Evolutionary conservation across 768 basidiomycete genomes (phyloP).

Genomic region (Boletus vermiculosoides): DNA sequence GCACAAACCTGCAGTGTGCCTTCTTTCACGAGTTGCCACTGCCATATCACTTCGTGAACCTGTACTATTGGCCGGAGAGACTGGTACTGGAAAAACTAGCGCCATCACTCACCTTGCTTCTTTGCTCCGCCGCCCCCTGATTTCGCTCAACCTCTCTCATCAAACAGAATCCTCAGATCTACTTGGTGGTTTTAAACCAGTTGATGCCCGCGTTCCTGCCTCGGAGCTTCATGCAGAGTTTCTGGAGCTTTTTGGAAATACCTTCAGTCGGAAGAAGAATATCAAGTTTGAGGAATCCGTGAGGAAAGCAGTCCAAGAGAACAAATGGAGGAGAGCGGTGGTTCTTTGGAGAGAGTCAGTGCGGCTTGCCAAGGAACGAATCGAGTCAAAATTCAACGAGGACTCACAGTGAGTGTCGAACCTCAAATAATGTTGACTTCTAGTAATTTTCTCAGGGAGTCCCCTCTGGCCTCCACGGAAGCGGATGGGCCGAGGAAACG

Average conservation of each 20-base stretch:
- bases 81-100: conserved; percentile 99
- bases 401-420: conserved; percentile 24
- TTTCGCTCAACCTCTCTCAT: conserved; percentile 91
- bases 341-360: conserved; percentile 81
- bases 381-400: conserved; percentile 39
- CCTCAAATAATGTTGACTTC: background rate
- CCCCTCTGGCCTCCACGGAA: conserved; percentile 33
- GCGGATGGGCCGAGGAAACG: conserved; percentile 62
- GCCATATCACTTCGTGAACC: conserved; percentile 76
- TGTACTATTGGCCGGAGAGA: conserved; percentile 91
- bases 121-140: conserved; percentile 69
- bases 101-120: conserved; percentile 83
- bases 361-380: conserved; percentile 64
- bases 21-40: conserved; percentile 79
- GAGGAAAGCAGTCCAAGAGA: conserved; percentile 74
- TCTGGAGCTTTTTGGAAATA: conserved; percentile 74
- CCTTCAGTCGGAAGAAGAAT: conserved; percentile 90
- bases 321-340: conserved; percentile 82
- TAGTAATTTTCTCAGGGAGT: conserved; percentile 11
- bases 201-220: conserved; percentile 82
- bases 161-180: conserved; percentile 96
- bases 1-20: conserved; percentile 76
- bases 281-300: conserved; percentile 81
- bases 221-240: conserved; percentile 69
- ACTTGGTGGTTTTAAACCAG: conserved; percentile 93